A percentile compares a stretch with the other conserved stretches of the same genome.
Conservation (phyloP, 345 rosid genomes). For the Trapa bicornis region DNA sequence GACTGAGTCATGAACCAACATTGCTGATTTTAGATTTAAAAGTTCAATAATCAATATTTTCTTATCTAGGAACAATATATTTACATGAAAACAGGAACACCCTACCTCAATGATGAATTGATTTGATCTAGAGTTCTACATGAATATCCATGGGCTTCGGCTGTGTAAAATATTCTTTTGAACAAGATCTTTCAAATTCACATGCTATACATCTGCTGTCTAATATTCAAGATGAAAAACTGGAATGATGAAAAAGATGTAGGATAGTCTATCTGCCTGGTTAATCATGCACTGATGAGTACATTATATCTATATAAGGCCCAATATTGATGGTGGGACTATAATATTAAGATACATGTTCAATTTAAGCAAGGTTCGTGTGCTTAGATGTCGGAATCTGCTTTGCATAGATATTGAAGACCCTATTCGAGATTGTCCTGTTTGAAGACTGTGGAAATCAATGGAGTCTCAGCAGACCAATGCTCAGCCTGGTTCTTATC, state of each 20-base stretch:
- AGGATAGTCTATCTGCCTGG: too few relatives aligned
- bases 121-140: neutral
- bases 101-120: neutral
- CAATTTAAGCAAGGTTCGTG: neutral
- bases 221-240: neutral
- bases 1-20: neutral
- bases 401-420: conserved; percentile 68
- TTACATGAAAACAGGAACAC: neutral
- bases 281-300: too few relatives aligned
- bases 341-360: neutral
- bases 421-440: conserved; percentile 81
- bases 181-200: neutral
- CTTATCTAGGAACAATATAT: neutral
- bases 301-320: neutral
- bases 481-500: conserved; percentile 84
- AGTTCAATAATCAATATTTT: neutral
- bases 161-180: neutral
- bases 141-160: neutral
- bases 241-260: too few relatives aligned
- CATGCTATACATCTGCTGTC: neutral
- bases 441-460: conserved; percentile 95
- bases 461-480: conserved; percentile 99
- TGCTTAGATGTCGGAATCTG: conserved; percentile 8
- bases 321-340: neutral
- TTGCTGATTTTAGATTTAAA: neutral